Evolutionary conservation across 768 basidiomycete species (phyloP), one percentile per base, ranked within the genome.

Genomic region (Lyophyllum atratum): DNA sequence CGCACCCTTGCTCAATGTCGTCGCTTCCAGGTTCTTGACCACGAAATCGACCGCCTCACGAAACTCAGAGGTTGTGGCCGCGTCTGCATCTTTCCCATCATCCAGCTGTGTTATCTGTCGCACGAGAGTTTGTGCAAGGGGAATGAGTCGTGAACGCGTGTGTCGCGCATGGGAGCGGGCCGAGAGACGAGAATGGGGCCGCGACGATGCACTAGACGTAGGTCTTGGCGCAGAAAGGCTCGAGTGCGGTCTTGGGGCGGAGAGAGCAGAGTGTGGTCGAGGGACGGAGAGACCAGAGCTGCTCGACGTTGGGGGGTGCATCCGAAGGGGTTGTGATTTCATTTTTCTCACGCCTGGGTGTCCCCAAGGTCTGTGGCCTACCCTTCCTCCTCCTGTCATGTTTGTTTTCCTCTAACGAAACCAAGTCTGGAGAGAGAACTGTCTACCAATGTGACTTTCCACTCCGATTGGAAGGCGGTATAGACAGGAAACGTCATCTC

Each of bases 21-120:
- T 79, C 47, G 77, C 72, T 56, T 91, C 90, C 48, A 90, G 54
- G 58, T 74, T 81, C 66, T 80, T 88, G 49, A 82, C 75, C 0
- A 80, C 84, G 64, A 81, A 80, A 46, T 88, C 86, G 19, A 85
- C 76, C 0, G 76, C 73, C 21, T 74, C 73, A 24, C 76, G 78
- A 62, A 82, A 80, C 10, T 77, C 62, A 12, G 73, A 70, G 7
- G 49, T 39, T 21, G 28, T 26, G 31, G 74, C 72, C 6, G 63
- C 64, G 47, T 82, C 78, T 15, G 55, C 65, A 15, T 74, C 73
- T 7, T 61, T 65, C 22, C 76, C 74, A 28, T 79, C 77, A n/a
- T 78, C 69, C 3, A 89, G 64, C 8, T 81, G 82, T 4, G 80
- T 82, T 8, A 87, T 60, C 40, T 86, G 84, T 3, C 72, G 60